Conservation (phyloP, 1,139 yeast species). For the Lodderomyces orthopsilosis region DNA sequence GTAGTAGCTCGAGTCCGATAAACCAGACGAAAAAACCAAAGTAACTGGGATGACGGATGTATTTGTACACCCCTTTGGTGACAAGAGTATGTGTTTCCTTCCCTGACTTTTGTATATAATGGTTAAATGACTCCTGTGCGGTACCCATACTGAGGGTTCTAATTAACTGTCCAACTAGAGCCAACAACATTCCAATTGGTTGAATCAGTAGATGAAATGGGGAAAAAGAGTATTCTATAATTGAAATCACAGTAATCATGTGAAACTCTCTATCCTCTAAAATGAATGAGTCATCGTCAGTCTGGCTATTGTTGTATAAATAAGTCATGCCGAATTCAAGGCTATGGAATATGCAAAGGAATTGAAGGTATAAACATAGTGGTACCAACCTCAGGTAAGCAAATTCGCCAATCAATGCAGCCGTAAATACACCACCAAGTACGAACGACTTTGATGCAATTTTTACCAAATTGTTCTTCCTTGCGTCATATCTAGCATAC, state of each 20-base stretch:
- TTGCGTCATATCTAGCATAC: conserved; percentile 23
- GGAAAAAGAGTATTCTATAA: conserved; percentile 22
- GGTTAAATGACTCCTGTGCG: conserved; percentile 87
- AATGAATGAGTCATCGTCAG: conserved; percentile 73
- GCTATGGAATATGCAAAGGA: conserved; percentile 67
- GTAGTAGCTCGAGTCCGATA: conserved; percentile 71
- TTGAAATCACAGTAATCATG: conserved; percentile 51
- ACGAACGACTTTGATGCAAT: conserved; percentile 32
- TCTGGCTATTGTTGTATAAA: conserved; percentile 60
- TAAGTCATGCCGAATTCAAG: conserved; percentile 82
- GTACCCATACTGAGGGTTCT: conserved; percentile 82
- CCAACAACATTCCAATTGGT: conserved; percentile 45
- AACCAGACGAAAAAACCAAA: conserved; percentile 95
- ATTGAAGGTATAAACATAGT: conserved; percentile 43
- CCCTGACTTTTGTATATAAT: conserved; percentile 59
- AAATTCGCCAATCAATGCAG: conserved; percentile 11
- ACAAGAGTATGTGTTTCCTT: conserved; percentile 60
- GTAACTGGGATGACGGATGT: conserved; percentile 84
- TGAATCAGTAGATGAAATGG: neutral
- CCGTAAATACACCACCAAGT: conserved; percentile 27
- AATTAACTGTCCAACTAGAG: conserved; percentile 59
- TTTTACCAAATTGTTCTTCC: conserved; percentile 28
- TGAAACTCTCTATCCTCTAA: conserved; percentile 69
- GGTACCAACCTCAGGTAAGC: conserved; percentile 3
- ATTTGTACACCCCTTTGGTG: conserved; percentile 66